Evolutionary conservation across 257 asterid species (phyloP).

Genomic region (Gynochthodes officinalis): DNA sequence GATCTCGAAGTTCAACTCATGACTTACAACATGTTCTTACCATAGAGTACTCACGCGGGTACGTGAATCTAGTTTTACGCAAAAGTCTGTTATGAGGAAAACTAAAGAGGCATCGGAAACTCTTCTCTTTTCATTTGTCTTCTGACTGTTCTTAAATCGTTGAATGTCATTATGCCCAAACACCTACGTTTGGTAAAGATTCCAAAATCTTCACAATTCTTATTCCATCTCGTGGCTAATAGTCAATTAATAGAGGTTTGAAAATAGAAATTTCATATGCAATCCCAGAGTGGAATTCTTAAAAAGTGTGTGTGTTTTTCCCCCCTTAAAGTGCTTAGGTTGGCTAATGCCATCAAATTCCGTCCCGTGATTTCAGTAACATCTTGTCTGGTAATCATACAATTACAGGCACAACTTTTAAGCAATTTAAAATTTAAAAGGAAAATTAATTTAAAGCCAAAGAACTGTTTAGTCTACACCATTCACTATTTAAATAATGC

Average conservation of each 20-base stretch:
- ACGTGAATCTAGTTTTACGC: too few relatives aligned
- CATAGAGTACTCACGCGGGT: too few relatives aligned
- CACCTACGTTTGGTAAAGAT: neutral
- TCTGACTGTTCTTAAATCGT: neutral
- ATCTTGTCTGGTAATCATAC: constrained; percentile 39
- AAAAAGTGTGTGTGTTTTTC: constrained; percentile 2
- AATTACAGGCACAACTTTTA: constrained; percentile 37
- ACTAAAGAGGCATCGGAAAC: constrained; percentile 2
- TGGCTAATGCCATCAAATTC: constrained; percentile 32
- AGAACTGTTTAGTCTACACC: neutral
- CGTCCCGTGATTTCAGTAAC: constrained; percentile 42
- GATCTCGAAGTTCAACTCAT: too few relatives aligned
- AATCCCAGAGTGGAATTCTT: neutral
- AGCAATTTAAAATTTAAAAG: constrained; percentile 19
- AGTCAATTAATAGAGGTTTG: neutral
- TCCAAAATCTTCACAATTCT: neutral
- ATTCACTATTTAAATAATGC: neutral
- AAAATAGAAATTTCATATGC: neutral
- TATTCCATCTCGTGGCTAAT: too few relatives aligned
- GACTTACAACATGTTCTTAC: too few relatives aligned
- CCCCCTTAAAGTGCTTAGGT: constrained; percentile 17
- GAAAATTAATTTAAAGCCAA: neutral
- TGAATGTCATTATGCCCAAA: neutral
- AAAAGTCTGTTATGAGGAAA: too few relatives aligned
- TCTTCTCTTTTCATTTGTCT: neutral